phyloP scores from a whole-genome alignment of 2,329 filamentous ascomycete genomes.

The Apiospora rasikravindrae region DNA sequence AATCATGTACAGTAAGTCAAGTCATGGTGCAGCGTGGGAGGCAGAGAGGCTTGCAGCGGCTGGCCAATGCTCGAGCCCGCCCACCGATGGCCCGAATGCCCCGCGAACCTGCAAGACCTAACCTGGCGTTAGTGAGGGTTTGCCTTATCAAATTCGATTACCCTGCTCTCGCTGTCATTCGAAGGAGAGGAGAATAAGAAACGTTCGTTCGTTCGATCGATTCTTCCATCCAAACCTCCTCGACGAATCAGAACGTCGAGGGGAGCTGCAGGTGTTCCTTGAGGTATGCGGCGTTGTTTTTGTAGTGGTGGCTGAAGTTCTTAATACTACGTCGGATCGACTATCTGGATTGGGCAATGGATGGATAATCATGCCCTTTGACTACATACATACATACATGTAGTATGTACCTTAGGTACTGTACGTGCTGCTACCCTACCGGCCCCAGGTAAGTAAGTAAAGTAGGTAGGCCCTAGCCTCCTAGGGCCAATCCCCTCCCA shows the following conservation, averaged over 20 bases:
- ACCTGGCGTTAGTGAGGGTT: not conserved
- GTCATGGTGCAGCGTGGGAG: constrained; percentile 5
- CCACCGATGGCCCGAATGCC: not conserved
- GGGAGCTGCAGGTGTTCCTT: not conserved
- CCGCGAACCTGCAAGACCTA: not conserved
- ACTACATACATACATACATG: too few species aligned
- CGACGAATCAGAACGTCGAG: not conserved
- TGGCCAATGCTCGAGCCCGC: constrained; percentile 8
- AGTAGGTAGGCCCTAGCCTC: too few species aligned
- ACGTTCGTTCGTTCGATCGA: not conserved
- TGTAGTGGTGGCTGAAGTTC: not conserved
- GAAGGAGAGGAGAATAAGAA: too few species aligned
- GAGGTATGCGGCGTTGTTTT: not conserved
- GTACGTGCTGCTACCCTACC: not conserved
- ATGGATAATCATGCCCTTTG: not conserved
- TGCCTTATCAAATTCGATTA: not conserved
- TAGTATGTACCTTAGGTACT: too few species aligned
- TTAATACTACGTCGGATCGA: constrained; percentile 8
- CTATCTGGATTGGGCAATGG: constrained; percentile 3
- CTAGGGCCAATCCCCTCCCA: too few species aligned
- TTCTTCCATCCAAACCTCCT: not conserved
- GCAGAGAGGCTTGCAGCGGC: not conserved
- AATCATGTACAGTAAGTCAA: constrained; percentile 17
- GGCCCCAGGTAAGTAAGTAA: too few species aligned
- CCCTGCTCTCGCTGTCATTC: not conserved